A percentile compares a stretch with the other conserved stretches of the same genome.
These are phyloP conservation scores for Medicago ruthenica DNA, from an alignment of 306 rosid species.

Conservation along the genomic window DNA sequence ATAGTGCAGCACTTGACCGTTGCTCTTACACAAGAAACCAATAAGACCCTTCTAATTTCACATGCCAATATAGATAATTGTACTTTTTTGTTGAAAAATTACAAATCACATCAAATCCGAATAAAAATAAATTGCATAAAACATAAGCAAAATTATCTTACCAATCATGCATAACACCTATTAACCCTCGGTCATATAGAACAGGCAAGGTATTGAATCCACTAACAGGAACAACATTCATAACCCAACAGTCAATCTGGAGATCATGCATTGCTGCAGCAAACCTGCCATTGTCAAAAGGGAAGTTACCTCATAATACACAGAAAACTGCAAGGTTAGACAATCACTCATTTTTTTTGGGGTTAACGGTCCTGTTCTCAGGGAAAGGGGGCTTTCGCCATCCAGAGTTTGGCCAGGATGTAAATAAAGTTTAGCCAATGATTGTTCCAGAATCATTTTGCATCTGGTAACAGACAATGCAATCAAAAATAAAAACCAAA, in stretches of 20 bases:
- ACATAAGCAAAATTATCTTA: constrained; percentile 44
- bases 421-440: neutral
- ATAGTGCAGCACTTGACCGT: neutral
- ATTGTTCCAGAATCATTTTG: constrained; percentile 9
- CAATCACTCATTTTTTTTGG: constrained; percentile 1
- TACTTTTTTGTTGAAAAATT: neutral
- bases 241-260: constrained; percentile 77
- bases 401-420: neutral
- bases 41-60: constrained; percentile 26
- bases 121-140: constrained; percentile 28
- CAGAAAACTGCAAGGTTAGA: constrained; percentile 19
- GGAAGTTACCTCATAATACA: constrained; percentile 36
- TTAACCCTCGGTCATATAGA: constrained; percentile 84
- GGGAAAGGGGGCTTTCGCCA: neutral
- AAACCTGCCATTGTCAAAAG: constrained; percentile 64
- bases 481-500: neutral
- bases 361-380: neutral
- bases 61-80: constrained; percentile 4
- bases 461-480: neutral
- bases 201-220: constrained; percentile 86
- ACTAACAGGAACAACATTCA: constrained; percentile 83
- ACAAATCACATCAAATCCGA: constrained; percentile 15
- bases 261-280: constrained; percentile 74
- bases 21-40: constrained; percentile 26
- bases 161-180: constrained; percentile 95